phyloP scores from a whole-genome alignment of 768 basidiomycete genomes.

The Kwoniella sp. region DNA sequence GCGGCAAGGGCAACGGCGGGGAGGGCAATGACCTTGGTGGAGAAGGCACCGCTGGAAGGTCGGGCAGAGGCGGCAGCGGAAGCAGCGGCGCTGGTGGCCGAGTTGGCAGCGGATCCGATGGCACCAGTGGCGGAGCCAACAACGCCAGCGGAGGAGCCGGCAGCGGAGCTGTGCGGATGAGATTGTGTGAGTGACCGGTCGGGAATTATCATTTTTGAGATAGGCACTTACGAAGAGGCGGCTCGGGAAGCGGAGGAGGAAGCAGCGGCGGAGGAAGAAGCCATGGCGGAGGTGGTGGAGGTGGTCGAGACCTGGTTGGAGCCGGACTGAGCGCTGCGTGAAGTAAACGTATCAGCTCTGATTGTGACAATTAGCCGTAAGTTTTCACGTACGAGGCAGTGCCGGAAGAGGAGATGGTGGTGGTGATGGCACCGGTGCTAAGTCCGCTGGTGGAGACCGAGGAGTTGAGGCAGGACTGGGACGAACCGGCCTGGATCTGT shows the following conservation, averaged over 20 bases:
- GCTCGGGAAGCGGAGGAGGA: background rate
- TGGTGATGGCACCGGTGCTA: slow-evolving; percentile 22
- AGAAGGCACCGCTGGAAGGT: slow-evolving; percentile 16
- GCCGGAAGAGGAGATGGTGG: slow-evolving; percentile 26
- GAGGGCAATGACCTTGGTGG: slow-evolving; percentile 25
- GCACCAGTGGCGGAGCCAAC: slow-evolving; percentile 24
- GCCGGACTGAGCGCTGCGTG: background rate
- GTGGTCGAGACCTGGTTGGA: slow-evolving; percentile 1
- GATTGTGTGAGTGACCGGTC: background rate
- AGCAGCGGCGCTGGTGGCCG: slow-evolving; percentile 13
- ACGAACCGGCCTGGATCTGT: slow-evolving; percentile 38
- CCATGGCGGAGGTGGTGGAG: slow-evolving; percentile 12
- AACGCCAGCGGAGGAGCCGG: slow-evolving; percentile 5
- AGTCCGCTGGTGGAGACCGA: slow-evolving; percentile 27
- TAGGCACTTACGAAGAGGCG: slow-evolving; percentile 14
- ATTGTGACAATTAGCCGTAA: background rate
- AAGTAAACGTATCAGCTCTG: background rate
- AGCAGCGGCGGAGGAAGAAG: slow-evolving; percentile 15
- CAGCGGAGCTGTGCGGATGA: background rate
- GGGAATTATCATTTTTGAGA: too few species aligned
- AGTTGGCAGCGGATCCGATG: slow-evolving; percentile 15
- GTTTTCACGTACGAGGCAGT: slow-evolving; percentile 16
- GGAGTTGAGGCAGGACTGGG: slow-evolving; percentile 36
- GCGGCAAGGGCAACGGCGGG: slow-evolving; percentile 32
- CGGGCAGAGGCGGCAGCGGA: slow-evolving; percentile 18